Evolutionary conservation across 495 filamentous ascomycete genomes (phyloP), one percentile per base, ranked within the genome.

Genomic region (Talaromyces stipitatus): DNA sequence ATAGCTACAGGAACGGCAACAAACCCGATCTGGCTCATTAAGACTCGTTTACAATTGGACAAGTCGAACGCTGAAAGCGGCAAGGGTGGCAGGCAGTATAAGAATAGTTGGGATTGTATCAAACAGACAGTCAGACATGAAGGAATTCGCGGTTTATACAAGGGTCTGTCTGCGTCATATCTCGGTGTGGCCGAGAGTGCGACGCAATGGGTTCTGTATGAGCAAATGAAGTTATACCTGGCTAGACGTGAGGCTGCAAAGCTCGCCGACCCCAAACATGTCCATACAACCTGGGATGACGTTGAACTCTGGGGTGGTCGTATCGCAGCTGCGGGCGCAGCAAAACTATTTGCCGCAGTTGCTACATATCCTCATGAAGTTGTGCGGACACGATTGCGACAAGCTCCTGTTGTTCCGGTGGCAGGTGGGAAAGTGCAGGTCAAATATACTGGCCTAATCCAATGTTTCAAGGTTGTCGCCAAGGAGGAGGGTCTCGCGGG

Each of bases 291-390:
- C 27, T 77, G 75, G 74, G 79, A 82, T 57, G 64, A 71, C 3
- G 72, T 72, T 14, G 73, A 80, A 23, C 57, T 68, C 29, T 79
- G 73, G 75, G 72, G 69, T 33, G 77, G 79, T 14, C 76, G 78
- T 26, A 59, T 80, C 46, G 61, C 63, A 0, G 77, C 79, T 32
- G 81, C 81, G 18, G 81, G 80, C 5, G 56, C 62, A 24, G 79
- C 81, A 1, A 85, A 85, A 64, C 72, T 85, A 54, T 60, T 80
- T 47, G 82, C 82, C 12, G 79, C 79, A 12, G 63, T 82, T 26
- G 59, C 79, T 48, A 83, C 81, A 2, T 85, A 85, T 65, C 82
- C 81, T 4, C 82, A 84, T 61, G 81, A 84, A 66, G 78, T 79
- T 32, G 72, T 83, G 2, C 66, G 81, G 22, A 84, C 81, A 9